Percentiles rank a stretch among this genome's conserved stretches.
phyloP scores from a whole-genome alignment of 305 asterid species.

The Solanum hybrid region DNA sequence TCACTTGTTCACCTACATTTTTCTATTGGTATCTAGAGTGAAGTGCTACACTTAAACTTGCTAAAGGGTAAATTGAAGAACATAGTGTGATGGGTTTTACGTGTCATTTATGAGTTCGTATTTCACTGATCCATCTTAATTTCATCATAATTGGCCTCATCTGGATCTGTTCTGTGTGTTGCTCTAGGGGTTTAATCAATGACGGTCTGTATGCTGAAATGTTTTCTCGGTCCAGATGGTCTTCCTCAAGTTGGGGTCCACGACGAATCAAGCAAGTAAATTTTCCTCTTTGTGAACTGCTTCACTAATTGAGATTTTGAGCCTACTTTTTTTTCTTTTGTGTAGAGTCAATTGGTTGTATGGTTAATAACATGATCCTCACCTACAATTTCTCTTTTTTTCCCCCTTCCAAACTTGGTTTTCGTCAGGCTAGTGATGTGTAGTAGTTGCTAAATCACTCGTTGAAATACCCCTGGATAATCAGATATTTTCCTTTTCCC shows the following conservation, averaged over 20 bases:
- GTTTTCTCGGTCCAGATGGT: constrained; percentile 78
- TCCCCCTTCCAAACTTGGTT: not conserved
- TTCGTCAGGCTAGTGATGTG: not conserved
- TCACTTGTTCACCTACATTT: not conserved
- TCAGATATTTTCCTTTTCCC: not conserved
- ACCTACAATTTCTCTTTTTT: not conserved
- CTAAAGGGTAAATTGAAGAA: not conserved
- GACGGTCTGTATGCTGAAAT: constrained; percentile 80
- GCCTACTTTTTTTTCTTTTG: not conserved
- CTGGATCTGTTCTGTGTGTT: not conserved
- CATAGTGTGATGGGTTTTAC: not conserved
- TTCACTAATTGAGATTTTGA: not conserved
- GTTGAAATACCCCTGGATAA: not conserved
- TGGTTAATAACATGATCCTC: not conserved
- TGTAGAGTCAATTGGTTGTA: not conserved
- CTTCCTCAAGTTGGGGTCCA: constrained; percentile 96
- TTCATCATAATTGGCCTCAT: not conserved
- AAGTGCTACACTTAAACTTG: not conserved
- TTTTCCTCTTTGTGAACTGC: constrained; percentile 2
- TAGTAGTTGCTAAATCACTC: not conserved
- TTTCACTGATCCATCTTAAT: not conserved
- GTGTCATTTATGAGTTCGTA: not conserved
- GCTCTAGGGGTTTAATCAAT: constrained; percentile 68
- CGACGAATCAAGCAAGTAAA: constrained; percentile 69
- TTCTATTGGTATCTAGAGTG: not conserved